Base-by-base conservation (phyloP, 106 monocot genomes). In the Posidonia australis region DNA sequence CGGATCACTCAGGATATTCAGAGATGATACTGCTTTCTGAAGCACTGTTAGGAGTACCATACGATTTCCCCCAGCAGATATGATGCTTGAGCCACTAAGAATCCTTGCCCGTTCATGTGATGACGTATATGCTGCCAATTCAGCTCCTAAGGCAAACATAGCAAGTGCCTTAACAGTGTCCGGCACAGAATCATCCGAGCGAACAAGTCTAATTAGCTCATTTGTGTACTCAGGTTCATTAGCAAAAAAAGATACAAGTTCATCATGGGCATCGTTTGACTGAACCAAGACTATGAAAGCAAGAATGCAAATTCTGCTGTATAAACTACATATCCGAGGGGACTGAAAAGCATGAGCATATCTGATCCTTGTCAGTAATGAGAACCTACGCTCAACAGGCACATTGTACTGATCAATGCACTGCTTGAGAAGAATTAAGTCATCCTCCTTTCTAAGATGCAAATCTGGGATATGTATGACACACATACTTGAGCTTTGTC, bases 171-270 rank as follows among this genome's bases (percentile, higher is more conserved):
- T 84, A 32, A 99, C 59, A 36, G 60, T 77, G 24, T 79, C 85
- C 74, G 98, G 88, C 23, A 99, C 81, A 74, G 72, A 83, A 41
- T 88, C 85, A 77, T 91, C 98, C 26, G 91, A 79, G 9, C 85
- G 86, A 44, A 99, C 91, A 67, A 99, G 85, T 42, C 83, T 78
- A 56, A 88, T 99, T 59, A 99, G 67, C 73, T 99, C 98, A 63
- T 91, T 99, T 14, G 85, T 88, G 57, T 85, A 91, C 58, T 92
- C 91, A 59, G 98, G 98, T 57, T 99, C 98, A 87, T 99, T 91
- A 19, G 91, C 89, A 79, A 91, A 99, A 77, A 92, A 92, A 29
- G 88, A 91, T 20, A 78, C 73, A 46, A 99, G 79, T 72, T 99
- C 98, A 76, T 91, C 98, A 76, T 88, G 80, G 26, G 98, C 98